These are phyloP conservation scores for Nakazawaea pomicola DNA, from an alignment of 805 yeast species.

Conservation along the genomic window DNA sequence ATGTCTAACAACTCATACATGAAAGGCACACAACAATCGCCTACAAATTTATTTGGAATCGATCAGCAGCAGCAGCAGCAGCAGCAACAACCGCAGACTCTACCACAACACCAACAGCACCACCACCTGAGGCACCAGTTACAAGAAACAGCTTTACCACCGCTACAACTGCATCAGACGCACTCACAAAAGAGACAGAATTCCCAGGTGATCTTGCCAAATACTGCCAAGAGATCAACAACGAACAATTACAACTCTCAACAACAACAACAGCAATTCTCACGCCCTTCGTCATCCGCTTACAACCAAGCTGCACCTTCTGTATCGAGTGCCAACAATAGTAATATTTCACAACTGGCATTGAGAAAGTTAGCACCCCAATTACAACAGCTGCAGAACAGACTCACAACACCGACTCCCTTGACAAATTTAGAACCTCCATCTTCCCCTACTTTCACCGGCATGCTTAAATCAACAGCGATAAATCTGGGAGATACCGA, in stretches of 20 bases:
- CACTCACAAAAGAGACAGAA: conserved; percentile 12
- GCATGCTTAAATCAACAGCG: conserved; percentile 4
- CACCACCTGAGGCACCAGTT: background rate
- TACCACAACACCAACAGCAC: background rate
- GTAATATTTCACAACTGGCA: background rate
- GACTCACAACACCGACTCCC: conserved; percentile 33
- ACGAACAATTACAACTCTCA: conserved; percentile 3
- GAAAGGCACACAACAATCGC: too few relatives aligned
- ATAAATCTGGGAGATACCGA: conserved; percentile 6
- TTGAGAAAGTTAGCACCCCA: conserved; percentile 5
- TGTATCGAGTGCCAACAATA: background rate
- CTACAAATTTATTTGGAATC: too few relatives aligned
- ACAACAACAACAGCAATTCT: background rate
- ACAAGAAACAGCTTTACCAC: background rate
- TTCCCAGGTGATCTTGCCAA: conserved; percentile 12
- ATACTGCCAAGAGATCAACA: conserved; percentile 12
- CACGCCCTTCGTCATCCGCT: background rate
- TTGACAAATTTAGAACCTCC: conserved; percentile 28
- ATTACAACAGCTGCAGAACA: conserved; percentile 17
- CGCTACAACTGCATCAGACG: background rate
- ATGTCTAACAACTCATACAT: too few relatives aligned
- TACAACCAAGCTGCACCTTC: background rate
- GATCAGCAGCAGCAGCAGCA: too few relatives aligned
- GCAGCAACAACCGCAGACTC: background rate
- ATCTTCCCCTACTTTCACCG: conserved; percentile 10